Evolutionary conservation across 2,329 filamentous ascomycete species (phyloP), one percentile per base, ranked within the genome.

Genomic region (Cucurbitaria berberidis): DNA sequence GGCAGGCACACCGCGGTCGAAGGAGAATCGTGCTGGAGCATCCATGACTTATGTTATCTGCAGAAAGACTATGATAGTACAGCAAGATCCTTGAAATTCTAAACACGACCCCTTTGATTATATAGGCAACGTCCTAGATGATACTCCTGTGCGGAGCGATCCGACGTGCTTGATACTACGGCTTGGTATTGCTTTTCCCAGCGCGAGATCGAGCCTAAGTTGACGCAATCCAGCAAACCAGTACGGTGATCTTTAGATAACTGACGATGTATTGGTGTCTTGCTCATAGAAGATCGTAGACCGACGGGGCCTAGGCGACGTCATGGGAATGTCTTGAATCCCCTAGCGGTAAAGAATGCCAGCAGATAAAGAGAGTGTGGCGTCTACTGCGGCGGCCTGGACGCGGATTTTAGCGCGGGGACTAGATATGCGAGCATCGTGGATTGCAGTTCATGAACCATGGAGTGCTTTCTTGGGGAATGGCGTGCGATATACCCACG

Each of bases 221-320:
- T 45, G 43, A 45, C 43, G 43, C 19, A 26, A 45, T 45, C 15
- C 43, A 36, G 43, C 43, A n/a, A 10, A 45, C 22, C 10, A 32
- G 6, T 19, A 10, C 21, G 11, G 30, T 11, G 7, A 22, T 5
- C 4, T 26, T 24, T n/a, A 7, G n/a, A 11, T 35, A 15, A 24
- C 21, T 15, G 15, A 36, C 15, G 15, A 9, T 18, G 11, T 9
- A 36, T 29, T 7, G 13, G 27, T 19, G 26, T 45, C 1, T 18
- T 34, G 19, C 15, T 30, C 2, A 32, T 18, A 29, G 26, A 32
- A 30, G 11, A 44, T 44, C 21, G n/a, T n/a, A n/a, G 16, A 15
- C 41, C 18, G 15, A 44, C 18, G 26, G 16, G 29, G 43, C 8
- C 43, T 45, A 9, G 43, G 30, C 16, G 19, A 22, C 16, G 30